Percentiles rank a stretch among this genome's conserved stretches.
phyloP scores from a whole-genome alignment of 2,329 filamentous ascomycete genomes.

The Chaetomiaceae sp. region DNA sequence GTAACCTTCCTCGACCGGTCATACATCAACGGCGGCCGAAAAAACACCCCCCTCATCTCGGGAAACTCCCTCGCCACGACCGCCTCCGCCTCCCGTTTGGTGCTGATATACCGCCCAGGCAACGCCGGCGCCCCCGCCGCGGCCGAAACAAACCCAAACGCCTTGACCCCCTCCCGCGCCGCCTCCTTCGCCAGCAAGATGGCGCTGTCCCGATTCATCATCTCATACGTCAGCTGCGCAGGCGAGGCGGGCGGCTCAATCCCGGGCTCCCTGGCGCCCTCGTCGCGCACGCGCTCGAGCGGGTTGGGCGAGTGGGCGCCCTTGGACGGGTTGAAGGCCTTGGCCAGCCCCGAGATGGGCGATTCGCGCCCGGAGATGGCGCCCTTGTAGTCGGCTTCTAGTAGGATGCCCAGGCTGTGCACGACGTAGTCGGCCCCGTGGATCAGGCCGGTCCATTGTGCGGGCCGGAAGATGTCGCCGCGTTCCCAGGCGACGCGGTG shows the following conservation, averaged over 20 bases:
- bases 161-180: conserved; percentile 55
- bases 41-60: conserved; percentile 71
- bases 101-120: conserved; percentile 79
- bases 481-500: conserved; percentile 79
- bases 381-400: conserved; percentile 97
- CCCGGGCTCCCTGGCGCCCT: conserved; percentile 35
- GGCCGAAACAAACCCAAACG: conserved; percentile 86
- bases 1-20: conserved; percentile 79
- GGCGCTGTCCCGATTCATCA: conserved; percentile 92
- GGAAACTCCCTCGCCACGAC: conserved; percentile 70
- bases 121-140: conserved; percentile 80
- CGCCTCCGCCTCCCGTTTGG: conserved; percentile 85
- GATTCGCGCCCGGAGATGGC: conserved; percentile 80
- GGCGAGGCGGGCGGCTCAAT: conserved; percentile 55
- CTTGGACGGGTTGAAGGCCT: conserved; percentile 69
- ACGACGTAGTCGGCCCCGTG: conserved; percentile 78
- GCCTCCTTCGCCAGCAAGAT: conserved; percentile 78
- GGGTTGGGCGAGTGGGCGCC: conserved; percentile 61
- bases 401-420: conserved; percentile 90
- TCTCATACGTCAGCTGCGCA: conserved; percentile 83
- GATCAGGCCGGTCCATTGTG: conserved; percentile 73
- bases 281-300: conserved; percentile 55
- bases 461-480: conserved; percentile 79
- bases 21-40: conserved; percentile 85
- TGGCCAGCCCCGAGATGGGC: conserved; percentile 69